A percentile compares a stretch with the other conserved stretches of the same genome.
Conservation (phyloP, 164 flowering plant species). For the Stephania yunnanensis region DNA sequence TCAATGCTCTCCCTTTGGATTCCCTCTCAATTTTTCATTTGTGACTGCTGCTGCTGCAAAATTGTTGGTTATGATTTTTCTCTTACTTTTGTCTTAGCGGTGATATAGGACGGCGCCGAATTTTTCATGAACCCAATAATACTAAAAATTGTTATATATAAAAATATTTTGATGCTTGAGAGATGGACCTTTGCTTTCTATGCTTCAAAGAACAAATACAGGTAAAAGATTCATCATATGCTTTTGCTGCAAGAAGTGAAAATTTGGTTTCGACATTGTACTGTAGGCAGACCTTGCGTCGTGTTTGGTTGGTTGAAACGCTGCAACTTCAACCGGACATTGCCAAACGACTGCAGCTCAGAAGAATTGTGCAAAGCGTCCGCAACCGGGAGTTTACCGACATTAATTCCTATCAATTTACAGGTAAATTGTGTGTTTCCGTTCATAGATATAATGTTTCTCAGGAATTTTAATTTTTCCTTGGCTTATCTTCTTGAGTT, state of each 20-base stretch:
- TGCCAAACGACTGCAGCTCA: not conserved
- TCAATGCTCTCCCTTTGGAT: not conserved
- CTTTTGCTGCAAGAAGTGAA: not conserved
- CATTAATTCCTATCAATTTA: not conserved
- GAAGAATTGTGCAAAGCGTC: not conserved
- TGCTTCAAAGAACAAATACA: not conserved
- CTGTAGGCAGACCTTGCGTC: no score
- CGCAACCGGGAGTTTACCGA: not conserved
- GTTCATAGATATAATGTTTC: not conserved
- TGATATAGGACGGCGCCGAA: not conserved
- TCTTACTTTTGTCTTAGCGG: not conserved
- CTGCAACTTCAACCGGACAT: not conserved
- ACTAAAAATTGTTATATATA: not conserved
- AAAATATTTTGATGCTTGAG: not conserved
- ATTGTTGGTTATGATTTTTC: not conserved
- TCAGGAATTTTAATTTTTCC: not conserved
- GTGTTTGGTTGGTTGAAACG: no score
- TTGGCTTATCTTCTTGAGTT: not conserved
- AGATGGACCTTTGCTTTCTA: not conserved
- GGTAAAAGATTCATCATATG: not conserved
- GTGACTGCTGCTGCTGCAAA: not conserved
- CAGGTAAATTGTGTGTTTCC: not conserved
- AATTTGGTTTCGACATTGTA: not conserved
- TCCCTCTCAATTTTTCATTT: not conserved
- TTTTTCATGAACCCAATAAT: not conserved